Percentiles rank a stretch among this genome's conserved stretches.
phyloP scores from a whole-genome alignment of 768 basidiomycete genomes.

The Cytidiella melzeri region DNA sequence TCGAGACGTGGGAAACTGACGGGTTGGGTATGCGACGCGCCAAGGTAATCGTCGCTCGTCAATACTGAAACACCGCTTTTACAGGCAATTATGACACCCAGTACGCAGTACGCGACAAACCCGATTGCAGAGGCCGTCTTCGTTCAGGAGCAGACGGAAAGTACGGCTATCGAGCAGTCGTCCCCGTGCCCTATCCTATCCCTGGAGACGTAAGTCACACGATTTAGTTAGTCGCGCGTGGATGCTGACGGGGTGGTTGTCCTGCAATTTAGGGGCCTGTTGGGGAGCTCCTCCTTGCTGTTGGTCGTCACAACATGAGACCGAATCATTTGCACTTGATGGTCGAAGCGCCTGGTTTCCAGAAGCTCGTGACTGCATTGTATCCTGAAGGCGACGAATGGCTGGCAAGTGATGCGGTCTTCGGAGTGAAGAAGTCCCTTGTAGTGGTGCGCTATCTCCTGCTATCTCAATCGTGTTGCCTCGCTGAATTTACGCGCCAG shows the following conservation, averaged over 20 bases:
- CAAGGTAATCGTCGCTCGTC: not conserved
- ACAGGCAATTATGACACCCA: constrained; percentile 38
- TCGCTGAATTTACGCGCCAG: constrained; percentile 26
- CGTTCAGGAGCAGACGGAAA: constrained; percentile 52
- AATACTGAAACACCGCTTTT: not conserved
- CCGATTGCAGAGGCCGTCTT: constrained; percentile 73
- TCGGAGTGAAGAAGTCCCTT: constrained; percentile 76
- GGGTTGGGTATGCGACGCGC: constrained; percentile 37
- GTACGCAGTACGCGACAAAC: constrained; percentile 46
- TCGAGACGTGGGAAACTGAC: constrained; percentile 87
- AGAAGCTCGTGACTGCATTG: constrained; percentile 65
- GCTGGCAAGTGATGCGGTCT: constrained; percentile 66
- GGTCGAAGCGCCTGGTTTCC: constrained; percentile 66
- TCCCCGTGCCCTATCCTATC: constrained; percentile 68
- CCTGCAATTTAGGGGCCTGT: constrained; percentile 54
- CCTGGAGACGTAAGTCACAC: constrained; percentile 50
- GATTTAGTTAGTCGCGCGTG: constrained; percentile 7
- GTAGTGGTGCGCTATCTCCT: constrained; percentile 45
- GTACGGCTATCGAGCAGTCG: constrained; percentile 67
- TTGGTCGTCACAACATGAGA: constrained; percentile 69
- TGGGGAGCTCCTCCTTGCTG: constrained; percentile 45
- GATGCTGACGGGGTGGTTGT: constrained; percentile 8
- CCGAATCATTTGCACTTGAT: constrained; percentile 79
- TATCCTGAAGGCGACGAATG: constrained; percentile 69
- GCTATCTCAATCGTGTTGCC: not conserved